Evolutionary conservation across 2,329 filamentous ascomycete genomes (phyloP).

Genomic region (Colletotrichum theobromicola): DNA sequence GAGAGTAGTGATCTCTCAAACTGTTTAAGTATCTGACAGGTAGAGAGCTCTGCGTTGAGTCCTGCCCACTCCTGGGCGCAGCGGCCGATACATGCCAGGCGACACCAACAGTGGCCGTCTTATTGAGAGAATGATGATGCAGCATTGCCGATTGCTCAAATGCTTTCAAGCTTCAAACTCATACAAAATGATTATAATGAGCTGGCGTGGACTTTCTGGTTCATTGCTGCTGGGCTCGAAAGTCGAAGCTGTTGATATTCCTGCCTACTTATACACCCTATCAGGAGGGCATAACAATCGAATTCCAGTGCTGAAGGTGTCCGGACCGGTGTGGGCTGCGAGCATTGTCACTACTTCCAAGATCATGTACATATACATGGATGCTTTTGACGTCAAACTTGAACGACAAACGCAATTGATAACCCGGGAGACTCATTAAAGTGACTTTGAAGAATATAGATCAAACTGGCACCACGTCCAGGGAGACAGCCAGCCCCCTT

Average conservation of each 20-base stretch:
- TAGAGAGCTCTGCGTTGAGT: fast-evolving
- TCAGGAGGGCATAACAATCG: not conserved
- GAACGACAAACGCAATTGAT: not conserved
- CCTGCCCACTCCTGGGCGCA: fast-evolving
- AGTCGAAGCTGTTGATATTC: not conserved
- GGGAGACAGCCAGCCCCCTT: no score
- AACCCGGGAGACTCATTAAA: not conserved
- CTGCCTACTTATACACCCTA: not conserved
- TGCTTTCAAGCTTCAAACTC: not conserved
- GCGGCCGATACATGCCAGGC: not conserved
- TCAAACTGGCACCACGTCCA: not conserved
- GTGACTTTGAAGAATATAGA: not conserved
- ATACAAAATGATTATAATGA: no score
- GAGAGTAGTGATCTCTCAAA: fast-evolving
- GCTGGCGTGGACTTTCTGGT: no score
- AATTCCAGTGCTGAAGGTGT: not conserved
- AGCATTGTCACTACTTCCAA: not conserved
- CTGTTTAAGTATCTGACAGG: fast-evolving
- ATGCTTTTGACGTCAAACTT: not conserved
- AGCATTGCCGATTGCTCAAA: not conserved
- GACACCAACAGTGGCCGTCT: not conserved
- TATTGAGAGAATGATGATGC: fast-evolving
- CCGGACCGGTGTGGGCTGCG: not conserved
- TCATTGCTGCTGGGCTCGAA: no score
- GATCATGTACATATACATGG: not conserved